A percentile compares a stretch with the other conserved stretches of the same genome.
Evolutionary conservation across 768 basidiomycete species (phyloP).

Genomic region (Lyophyllum shimeji): DNA sequence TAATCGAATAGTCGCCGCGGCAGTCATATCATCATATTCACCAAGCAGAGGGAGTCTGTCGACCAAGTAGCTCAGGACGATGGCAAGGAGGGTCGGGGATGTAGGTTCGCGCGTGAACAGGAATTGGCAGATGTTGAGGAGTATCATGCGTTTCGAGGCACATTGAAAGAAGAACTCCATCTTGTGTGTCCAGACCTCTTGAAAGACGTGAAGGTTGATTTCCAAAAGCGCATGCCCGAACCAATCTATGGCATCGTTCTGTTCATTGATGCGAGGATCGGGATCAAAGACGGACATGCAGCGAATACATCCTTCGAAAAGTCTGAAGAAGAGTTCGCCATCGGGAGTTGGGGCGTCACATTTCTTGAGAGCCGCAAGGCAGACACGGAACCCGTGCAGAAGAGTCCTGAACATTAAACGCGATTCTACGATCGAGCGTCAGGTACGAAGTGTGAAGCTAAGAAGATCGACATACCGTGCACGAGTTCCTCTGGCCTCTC

Average conservation of each 20-base stretch:
- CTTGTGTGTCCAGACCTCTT: constrained; percentile 94
- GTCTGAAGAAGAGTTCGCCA: constrained; percentile 80
- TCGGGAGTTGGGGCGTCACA: constrained; percentile 78
- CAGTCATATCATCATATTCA: constrained; percentile 78
- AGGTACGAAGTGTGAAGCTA: neutral
- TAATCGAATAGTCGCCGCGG: constrained; percentile 82
- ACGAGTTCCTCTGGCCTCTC: constrained; percentile 84
- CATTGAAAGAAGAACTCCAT: constrained; percentile 89
- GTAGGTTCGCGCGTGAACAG: constrained; percentile 78
- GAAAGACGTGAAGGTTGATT: constrained; percentile 88
- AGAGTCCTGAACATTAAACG: constrained; percentile 86
- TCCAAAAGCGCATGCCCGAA: constrained; percentile 76
- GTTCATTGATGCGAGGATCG: constrained; percentile 58
- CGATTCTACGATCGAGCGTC: constrained; percentile 57
- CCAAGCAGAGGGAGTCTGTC: constrained; percentile 81
- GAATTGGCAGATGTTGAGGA: constrained; percentile 83
- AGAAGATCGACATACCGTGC: constrained; percentile 52
- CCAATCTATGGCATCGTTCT: constrained; percentile 82
- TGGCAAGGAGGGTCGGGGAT: constrained; percentile 82
- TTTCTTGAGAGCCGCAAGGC: constrained; percentile 74
- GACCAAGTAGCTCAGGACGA: constrained; percentile 85
- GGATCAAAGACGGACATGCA: constrained; percentile 85
- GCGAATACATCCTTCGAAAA: constrained; percentile 83
- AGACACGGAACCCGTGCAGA: constrained; percentile 83
- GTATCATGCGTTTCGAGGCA: constrained; percentile 70